Conservation (phyloP, 2,329 filamentous ascomycete genomes). For the Paecilomyces formosus region DNA sequence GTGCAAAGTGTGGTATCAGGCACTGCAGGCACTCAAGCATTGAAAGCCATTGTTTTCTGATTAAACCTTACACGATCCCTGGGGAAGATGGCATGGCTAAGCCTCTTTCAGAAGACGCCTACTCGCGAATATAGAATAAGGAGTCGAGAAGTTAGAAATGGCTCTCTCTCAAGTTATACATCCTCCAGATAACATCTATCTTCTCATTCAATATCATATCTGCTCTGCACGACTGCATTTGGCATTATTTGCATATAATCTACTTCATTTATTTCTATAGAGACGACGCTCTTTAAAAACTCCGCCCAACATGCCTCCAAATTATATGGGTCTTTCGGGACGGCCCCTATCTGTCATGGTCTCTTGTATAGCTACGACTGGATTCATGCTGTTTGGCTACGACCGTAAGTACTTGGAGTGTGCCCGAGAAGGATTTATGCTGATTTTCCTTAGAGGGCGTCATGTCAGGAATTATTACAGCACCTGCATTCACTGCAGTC, state of each 20-base stretch:
- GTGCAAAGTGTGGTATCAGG: not conserved
- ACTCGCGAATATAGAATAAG: not conserved
- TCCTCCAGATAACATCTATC: not conserved
- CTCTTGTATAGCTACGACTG: conserved; percentile 41
- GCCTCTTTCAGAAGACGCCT: not conserved
- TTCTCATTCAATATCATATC: not conserved
- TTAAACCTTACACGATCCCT: not conserved
- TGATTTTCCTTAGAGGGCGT: conserved; percentile 9
- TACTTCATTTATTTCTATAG: not conserved
- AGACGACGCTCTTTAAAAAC: not conserved
- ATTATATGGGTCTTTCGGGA: not conserved
- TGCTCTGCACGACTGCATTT: not conserved
- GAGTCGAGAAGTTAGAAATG: not conserved
- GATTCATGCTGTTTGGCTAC: conserved; percentile 52
- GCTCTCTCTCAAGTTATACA: not conserved
- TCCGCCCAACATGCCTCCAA: not conserved
- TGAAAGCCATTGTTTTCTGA: not conserved
- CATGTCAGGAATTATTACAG: conserved; percentile 17
- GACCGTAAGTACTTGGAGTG: conserved; percentile 39
- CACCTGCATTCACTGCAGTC: conserved; percentile 12
- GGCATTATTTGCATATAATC: not conserved
- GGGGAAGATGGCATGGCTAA: not conserved
- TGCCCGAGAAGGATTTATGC: not conserved
- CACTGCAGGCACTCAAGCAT: not conserved
- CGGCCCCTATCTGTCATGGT: not conserved